Evolutionary conservation across 495 filamentous ascomycete genomes (phyloP), one percentile per base, ranked within the genome.

Genomic region (Penicillium mononematosum): DNA sequence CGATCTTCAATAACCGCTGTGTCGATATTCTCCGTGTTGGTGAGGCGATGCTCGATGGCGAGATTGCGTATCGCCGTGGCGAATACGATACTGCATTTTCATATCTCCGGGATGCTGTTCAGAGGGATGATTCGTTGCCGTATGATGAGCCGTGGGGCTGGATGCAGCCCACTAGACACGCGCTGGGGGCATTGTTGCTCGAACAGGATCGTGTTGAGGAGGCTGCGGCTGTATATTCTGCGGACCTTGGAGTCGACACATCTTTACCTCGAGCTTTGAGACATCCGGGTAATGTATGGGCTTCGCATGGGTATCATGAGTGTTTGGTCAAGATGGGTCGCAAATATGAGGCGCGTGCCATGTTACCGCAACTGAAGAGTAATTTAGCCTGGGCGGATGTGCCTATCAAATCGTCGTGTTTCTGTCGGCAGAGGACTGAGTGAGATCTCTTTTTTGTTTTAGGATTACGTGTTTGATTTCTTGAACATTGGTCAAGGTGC

Each of bases 101-200:
- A 3, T 72, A 81, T 54, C 73, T 90, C 14, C 74, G 76, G 0
- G 53, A 60, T 11, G 77, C 86, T 0, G 82, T 86, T 20, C 56
- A 68, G 5, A 72, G 78, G 14, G 83, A 86, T 53, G 81, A 86
- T 52, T 56, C 64, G 1, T 71, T 89, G 8, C 80, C 79, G 0
- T 89, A 86, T 53, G 81, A 85, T 55, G 86, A 89, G 67, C 86
- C 86, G 0, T 88, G 85, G 85, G 82, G 82, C 3, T 87, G 84
- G 84, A 87, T 88, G 84, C 81, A 85, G 58, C 84, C 86, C 0
- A 78, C 83, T 1, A 71, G 85, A 5, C 86, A 89, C 68, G 85
- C 85, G 4, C 81, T 84, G 42, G 86, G 81, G 0, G 86, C 85
- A 5, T 71, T 89, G 1, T 67, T 86, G 19, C 64, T 85, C 0